These are phyloP conservation scores for Bipolaris sorokiniana DNA, from an alignment of 2,329 filamentous ascomycete species.

Conservation along the genomic window DNA sequence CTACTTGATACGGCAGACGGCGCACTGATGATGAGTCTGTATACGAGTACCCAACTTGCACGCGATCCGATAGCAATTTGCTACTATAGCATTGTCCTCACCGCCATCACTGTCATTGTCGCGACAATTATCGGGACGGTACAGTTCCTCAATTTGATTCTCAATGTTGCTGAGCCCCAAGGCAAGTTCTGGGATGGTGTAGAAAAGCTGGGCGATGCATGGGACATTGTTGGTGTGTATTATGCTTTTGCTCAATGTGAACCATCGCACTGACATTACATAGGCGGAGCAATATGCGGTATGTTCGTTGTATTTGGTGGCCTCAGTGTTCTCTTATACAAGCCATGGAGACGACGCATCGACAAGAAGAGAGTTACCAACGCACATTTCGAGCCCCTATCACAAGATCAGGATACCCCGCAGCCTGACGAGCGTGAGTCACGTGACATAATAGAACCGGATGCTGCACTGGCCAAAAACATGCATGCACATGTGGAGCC, in stretches of 20 bases:
- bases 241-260: slow-evolving; percentile 46
- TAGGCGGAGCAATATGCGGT: slow-evolving; percentile 77
- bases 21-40: slow-evolving; percentile 92
- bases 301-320: slow-evolving; percentile 79
- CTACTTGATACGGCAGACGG: slow-evolving; percentile 91
- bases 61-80: slow-evolving; percentile 86
- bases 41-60: slow-evolving; percentile 79
- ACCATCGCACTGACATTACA: slow-evolving; percentile 2
- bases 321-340: slow-evolving; percentile 75
- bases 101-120: slow-evolving; percentile 80
- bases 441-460: not conserved
- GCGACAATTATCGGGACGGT: slow-evolving; percentile 85
- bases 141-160: slow-evolving; percentile 78
- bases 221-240: slow-evolving; percentile 46
- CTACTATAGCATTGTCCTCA: slow-evolving; percentile 91
- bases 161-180: slow-evolving; percentile 74
- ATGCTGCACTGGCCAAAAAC: slow-evolving; percentile 13
- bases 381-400: slow-evolving; percentile 39
- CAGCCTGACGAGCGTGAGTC: slow-evolving; percentile 18
- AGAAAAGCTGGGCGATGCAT: slow-evolving; percentile 53
- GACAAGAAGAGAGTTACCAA: slow-evolving; percentile 48
- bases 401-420: slow-evolving; percentile 15
- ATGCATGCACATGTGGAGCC: slow-evolving; percentile 23
- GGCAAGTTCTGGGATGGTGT: slow-evolving; percentile 94
- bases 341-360: slow-evolving; percentile 74